Conservation (phyloP, 73 alveolate genomes). For the Tetrahymena thermophila region DNA sequence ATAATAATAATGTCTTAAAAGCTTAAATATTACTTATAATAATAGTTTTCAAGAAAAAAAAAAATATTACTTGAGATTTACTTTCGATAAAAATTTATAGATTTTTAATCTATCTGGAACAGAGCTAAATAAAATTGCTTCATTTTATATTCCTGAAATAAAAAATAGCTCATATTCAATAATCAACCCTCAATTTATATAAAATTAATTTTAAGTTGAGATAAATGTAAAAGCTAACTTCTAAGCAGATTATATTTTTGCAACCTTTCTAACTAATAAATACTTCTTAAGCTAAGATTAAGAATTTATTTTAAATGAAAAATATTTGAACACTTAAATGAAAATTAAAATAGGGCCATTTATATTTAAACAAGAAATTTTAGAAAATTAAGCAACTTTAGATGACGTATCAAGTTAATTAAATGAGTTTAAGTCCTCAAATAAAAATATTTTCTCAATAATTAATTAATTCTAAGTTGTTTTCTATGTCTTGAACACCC, state of each 20-base stretch:
- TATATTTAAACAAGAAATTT: too few species aligned
- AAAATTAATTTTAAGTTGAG: background rate
- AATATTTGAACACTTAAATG: background rate
- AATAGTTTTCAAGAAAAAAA: background rate
- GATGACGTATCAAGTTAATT: background rate
- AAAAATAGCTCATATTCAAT: too few species aligned
- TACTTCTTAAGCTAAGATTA: background rate
- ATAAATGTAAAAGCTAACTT: background rate
- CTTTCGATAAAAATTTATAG: background rate
- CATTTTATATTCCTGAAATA: background rate
- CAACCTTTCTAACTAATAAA: background rate
- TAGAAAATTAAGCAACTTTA: background rate
- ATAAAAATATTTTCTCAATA: too few species aligned
- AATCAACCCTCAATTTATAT: background rate
- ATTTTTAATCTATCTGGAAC: background rate
- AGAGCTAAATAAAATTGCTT: background rate
- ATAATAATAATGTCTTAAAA: background rate
- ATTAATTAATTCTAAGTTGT: too few species aligned
- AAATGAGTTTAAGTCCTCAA: background rate
- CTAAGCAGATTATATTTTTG: background rate
- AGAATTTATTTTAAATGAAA: too few species aligned
- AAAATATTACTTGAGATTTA: too few species aligned
- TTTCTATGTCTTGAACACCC: background rate
- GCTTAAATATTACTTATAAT: background rate
- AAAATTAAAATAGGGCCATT: background rate